These are phyloP conservation scores for Rhynchosporium agropyri DNA, from an alignment of 2,329 filamentous ascomycete species.

Conservation along the genomic window DNA sequence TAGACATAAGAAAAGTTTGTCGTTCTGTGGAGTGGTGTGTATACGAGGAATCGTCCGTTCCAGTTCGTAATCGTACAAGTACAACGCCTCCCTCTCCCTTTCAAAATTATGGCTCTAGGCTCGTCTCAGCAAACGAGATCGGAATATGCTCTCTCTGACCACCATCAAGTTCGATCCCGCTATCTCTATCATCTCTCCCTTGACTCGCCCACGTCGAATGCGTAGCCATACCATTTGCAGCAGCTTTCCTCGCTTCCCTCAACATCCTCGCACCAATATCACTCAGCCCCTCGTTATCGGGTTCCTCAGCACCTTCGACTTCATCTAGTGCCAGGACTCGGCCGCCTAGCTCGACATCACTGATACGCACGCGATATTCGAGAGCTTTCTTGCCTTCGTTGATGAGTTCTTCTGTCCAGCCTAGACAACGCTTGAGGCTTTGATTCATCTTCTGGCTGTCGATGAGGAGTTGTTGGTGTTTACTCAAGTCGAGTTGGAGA, in stretches of 20 bases:
- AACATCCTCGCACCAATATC: constrained; percentile 37
- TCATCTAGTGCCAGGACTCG: constrained; percentile 76
- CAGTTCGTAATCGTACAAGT: constrained; percentile 5
- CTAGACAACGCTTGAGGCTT: constrained; percentile 84
- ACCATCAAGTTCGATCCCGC: constrained; percentile 38
- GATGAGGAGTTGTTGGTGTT: constrained; percentile 84
- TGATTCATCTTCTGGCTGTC: constrained; percentile 96
- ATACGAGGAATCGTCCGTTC: constrained; percentile 18
- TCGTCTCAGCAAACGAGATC: not conserved
- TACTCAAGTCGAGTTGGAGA: constrained; percentile 80
- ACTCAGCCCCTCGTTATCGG: constrained; percentile 39
- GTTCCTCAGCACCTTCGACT: constrained; percentile 45
- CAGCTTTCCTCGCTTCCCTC: constrained; percentile 37
- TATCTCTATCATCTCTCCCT: constrained; percentile 39
- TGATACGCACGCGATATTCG: constrained; percentile 76
- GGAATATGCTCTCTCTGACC: constrained; percentile 22
- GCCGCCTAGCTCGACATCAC: constrained; percentile 80
- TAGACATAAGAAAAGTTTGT: constrained; percentile 28
- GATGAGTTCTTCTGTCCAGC: constrained; percentile 89
- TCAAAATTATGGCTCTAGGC: constrained; percentile 10
- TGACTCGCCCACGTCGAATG: constrained; percentile 27
- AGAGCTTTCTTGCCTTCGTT: constrained; percentile 85
- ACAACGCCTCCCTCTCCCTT: not conserved
- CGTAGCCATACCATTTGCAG: constrained; percentile 30
- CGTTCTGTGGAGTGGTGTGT: constrained; percentile 35